These are phyloP conservation scores for Neonectria hederae DNA, from an alignment of 2,329 filamentous ascomycete species.

Conservation along the genomic window DNA sequence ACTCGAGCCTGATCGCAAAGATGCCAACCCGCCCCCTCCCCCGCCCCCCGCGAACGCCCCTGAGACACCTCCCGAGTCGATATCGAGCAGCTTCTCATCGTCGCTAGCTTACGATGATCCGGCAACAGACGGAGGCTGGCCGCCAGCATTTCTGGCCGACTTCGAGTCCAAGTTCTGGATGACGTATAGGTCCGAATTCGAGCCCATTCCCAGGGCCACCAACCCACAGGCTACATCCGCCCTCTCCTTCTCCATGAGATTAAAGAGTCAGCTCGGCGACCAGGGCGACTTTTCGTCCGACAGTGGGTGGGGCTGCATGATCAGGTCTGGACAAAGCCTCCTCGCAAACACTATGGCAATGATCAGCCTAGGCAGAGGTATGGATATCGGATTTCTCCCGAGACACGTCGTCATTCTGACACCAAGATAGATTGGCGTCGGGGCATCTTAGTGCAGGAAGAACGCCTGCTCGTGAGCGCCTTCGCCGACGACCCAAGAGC, in stretches of 20 bases:
- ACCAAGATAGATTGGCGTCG: conserved; percentile 74
- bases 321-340: conserved; percentile 91
- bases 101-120: conserved; percentile 60
- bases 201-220: conserved; percentile 79
- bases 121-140: conserved; percentile 73
- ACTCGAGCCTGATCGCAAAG: conserved; percentile 21
- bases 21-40: conserved; percentile 31
- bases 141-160: conserved; percentile 84
- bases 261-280: conserved; percentile 83
- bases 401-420: conserved; percentile 20
- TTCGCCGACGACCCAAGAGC: conserved; percentile 90
- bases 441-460: conserved; percentile 64
- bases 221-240: conserved; percentile 75
- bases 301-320: conserved; percentile 99
- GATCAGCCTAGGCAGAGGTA: conserved; percentile 81
- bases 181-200: conserved; percentile 91
- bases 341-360: conserved; percentile 85
- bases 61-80: conserved; percentile 60
- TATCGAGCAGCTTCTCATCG: conserved; percentile 61
- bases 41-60: conserved; percentile 45
- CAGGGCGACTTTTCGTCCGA: conserved; percentile 88
- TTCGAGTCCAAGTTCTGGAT: conserved; percentile 96
- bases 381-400: conserved; percentile 25
- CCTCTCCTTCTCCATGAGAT: conserved; percentile 84
- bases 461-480: conserved; percentile 76